Percentiles rank a stretch among this genome's conserved stretches.
These are phyloP conservation scores for Rubroboletus pulcherrimus DNA, from an alignment of 768 basidiomycete genomes.

Conservation along the genomic window DNA sequence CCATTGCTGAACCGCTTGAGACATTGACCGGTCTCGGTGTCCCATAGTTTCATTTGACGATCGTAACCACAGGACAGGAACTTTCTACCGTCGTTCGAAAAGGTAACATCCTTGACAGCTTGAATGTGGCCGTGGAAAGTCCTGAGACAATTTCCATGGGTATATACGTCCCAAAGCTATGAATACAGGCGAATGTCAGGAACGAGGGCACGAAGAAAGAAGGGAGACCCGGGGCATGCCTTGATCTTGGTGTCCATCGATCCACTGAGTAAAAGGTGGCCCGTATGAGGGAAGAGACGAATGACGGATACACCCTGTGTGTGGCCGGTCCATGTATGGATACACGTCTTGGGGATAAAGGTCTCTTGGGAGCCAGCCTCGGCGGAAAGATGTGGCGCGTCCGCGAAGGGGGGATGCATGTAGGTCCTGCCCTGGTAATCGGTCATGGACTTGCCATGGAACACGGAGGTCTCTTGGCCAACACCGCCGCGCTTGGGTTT, in stretches of 20 bases:
- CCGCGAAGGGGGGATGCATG: constrained; percentile 88
- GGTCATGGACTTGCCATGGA: constrained; percentile 95
- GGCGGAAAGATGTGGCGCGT: constrained; percentile 76
- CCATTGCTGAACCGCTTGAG: constrained; percentile 95
- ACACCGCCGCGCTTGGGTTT: constrained; percentile 74
- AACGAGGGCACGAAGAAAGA: background rate
- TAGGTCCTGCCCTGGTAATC: constrained; percentile 99
- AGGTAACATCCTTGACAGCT: constrained; percentile 93
- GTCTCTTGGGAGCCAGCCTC: constrained; percentile 85
- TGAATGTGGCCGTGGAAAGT: constrained; percentile 97
- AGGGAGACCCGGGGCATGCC: constrained; percentile 38
- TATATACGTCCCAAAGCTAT: constrained; percentile 98
- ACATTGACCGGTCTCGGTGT: constrained; percentile 98
- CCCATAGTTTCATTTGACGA: constrained; percentile 98
- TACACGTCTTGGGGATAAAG: constrained; percentile 92
- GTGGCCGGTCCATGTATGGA: constrained; percentile 98
- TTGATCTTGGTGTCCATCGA: constrained; percentile 99
- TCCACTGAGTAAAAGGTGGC: constrained; percentile 88
- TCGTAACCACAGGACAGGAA: constrained; percentile 96
- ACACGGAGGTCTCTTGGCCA: constrained; percentile 89
- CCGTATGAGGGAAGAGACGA: constrained; percentile 87
- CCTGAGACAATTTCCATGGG: constrained; percentile 91
- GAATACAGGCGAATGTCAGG: constrained; percentile 2
- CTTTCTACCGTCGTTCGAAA: constrained; percentile 86
- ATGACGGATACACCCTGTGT: constrained; percentile 95